phyloP scores from a whole-genome alignment of 73 alveolate genomes.

The Stentor roeselii region DNA sequence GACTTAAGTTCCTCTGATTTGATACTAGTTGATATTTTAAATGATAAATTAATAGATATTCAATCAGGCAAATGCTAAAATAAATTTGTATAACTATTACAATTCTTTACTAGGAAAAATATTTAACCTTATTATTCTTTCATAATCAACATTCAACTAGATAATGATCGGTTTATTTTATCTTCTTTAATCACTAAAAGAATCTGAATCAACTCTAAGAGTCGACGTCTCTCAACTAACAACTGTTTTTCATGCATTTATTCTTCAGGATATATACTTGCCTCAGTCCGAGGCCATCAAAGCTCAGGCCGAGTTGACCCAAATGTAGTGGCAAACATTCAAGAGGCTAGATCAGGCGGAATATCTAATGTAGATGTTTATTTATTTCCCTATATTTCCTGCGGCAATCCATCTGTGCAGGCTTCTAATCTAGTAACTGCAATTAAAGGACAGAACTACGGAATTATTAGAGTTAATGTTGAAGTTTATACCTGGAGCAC shows the following conservation, averaged over 20 bases:
- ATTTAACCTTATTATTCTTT: too few species aligned
- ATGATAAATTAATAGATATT: too few species aligned
- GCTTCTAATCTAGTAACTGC: constrained; percentile 47
- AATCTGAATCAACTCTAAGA: background rate
- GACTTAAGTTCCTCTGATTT: too few species aligned
- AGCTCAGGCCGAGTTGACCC: constrained; percentile 53
- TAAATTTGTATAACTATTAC: too few species aligned
- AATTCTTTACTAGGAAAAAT: too few species aligned
- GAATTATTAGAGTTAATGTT: constrained; percentile 76
- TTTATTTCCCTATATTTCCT: constrained; percentile 47
- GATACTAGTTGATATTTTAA: too few species aligned
- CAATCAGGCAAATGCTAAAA: too few species aligned
- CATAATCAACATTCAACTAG: too few species aligned
- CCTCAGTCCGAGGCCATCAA: constrained; percentile 51
- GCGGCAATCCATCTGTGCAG: constrained; percentile 33
- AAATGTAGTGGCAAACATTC: constrained; percentile 40
- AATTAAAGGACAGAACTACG: constrained; percentile 39
- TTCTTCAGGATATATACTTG: constrained; percentile 34
- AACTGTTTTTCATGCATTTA: background rate
- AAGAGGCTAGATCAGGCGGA: constrained; percentile 48
- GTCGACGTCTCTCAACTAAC: background rate
- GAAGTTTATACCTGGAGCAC: constrained; percentile 70
- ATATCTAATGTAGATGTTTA: constrained; percentile 51
- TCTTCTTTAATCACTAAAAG: too few species aligned
- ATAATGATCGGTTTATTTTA: too few species aligned